These are phyloP conservation scores for Fusarium illudens DNA, from an alignment of 2,329 filamentous ascomycete species.

Conservation along the genomic window DNA sequence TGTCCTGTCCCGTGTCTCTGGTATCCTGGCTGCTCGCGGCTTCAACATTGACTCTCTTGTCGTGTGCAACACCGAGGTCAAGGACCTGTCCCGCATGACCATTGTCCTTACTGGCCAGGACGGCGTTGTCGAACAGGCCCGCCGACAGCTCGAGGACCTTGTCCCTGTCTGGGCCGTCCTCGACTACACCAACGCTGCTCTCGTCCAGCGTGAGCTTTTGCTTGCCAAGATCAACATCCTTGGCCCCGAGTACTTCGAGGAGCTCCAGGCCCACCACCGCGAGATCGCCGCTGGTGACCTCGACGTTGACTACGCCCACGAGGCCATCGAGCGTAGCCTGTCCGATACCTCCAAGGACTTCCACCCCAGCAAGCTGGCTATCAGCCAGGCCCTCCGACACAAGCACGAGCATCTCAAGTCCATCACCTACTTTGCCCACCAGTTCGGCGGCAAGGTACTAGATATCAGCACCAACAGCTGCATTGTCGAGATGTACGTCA, in stretches of 20 bases:
- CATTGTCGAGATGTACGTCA: slow-evolving; percentile 91
- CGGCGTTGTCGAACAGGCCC: slow-evolving; percentile 95
- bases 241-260: slow-evolving; percentile 97
- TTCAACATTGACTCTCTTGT: slow-evolving; percentile 99
- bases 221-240: slow-evolving; percentile 97
- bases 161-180: slow-evolving; percentile 98
- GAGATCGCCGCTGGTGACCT: slow-evolving; percentile 72
- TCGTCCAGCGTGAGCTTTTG: slow-evolving; percentile 94
- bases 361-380: slow-evolving; percentile 86
- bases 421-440: slow-evolving; percentile 95
- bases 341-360: slow-evolving; percentile 71
- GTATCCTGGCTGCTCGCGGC: slow-evolving; percentile 92
- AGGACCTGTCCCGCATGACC: slow-evolving; percentile 97
- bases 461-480: slow-evolving; percentile 99
- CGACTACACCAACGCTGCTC: slow-evolving; percentile 90
- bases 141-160: slow-evolving; percentile 92
- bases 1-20: slow-evolving; percentile 94
- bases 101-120: slow-evolving; percentile 97
- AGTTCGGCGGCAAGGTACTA: slow-evolving; percentile 96
- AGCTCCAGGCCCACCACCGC: slow-evolving; percentile 92
- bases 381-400: slow-evolving; percentile 89
- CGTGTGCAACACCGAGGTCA: slow-evolving; percentile 97
- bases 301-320: slow-evolving; percentile 55
- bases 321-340: slow-evolving; percentile 52
- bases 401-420: slow-evolving; percentile 98